Conservation (phyloP, 352 stramenopile genomes). For the Pythium periplocum region DNA sequence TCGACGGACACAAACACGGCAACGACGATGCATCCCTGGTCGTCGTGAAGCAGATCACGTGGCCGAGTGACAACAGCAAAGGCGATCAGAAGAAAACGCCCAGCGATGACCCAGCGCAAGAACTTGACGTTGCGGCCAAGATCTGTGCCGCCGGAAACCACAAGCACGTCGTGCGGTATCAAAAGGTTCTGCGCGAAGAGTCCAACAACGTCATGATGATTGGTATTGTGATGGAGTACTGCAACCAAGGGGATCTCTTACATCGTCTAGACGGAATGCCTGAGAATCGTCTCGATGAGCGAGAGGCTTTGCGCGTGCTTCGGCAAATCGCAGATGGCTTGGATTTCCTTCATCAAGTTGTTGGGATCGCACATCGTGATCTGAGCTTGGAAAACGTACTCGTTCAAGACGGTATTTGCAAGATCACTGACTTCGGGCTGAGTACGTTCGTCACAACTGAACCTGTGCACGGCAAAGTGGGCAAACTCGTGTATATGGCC, state of each 20-base stretch:
- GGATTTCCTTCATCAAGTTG: conserved; percentile 19
- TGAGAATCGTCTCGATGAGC: conserved; percentile 11
- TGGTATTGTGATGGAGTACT: conserved; percentile 31
- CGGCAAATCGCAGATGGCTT: conserved; percentile 19
- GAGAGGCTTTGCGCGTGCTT: conserved; percentile 12
- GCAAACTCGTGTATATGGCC: conserved; percentile 25
- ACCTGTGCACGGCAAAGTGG: conserved; percentile 12
- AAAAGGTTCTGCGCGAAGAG: conserved; percentile 9
- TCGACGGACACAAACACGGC: background rate
- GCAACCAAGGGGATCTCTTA: conserved; percentile 25
- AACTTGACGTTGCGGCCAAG: conserved; percentile 16
- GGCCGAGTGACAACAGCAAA: conserved; percentile 4
- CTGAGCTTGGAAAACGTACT: conserved; percentile 28
- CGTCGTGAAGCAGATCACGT: conserved; percentile 15
- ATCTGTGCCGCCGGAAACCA: conserved; percentile 17
- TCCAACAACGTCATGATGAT: conserved; percentile 6
- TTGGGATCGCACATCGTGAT: conserved; percentile 25
- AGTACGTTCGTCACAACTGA: conserved; percentile 8
- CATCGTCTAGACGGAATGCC: conserved; percentile 14
- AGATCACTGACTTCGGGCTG: conserved; percentile 29
- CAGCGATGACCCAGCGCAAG: conserved; percentile 15
- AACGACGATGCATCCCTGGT: background rate
- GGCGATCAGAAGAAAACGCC: background rate
- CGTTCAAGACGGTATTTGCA: conserved; percentile 22
- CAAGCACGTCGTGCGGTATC: conserved; percentile 18